Base-by-base conservation (phyloP, 2,329 filamentous ascomycete species). In the Pseudogymnoascus sp. region DNA sequence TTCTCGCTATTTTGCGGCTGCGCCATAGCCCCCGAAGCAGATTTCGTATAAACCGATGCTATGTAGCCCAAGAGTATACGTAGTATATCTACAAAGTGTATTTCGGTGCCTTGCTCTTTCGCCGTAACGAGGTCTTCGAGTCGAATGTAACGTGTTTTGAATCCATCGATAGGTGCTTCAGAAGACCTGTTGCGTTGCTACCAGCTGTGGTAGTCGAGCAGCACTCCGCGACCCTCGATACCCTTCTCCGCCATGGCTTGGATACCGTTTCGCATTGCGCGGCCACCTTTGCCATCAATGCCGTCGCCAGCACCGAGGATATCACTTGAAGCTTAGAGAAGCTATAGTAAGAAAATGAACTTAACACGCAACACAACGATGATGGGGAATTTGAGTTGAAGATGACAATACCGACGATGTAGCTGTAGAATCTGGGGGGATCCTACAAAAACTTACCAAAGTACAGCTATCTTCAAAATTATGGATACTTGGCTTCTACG, bases 181-280 rank as follows among this genome's bases (percentile, higher is more conserved):
- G 74, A 69, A 7, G 73, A 61, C 14, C 78, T 72, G 18, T 59
- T 31, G 28, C 28, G 28, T 23, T 34, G 28, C 25, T 25, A 37
- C 79, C 79, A 82, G 66, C 73, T 70, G 67, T 80, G 76, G 64
- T 79, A 79, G 67, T 84, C 82, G 31, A 84, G 68, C n/a, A 84
- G 70, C 3, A 84, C 74, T 3, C 81, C 82, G 0, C 82, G 73
- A 18, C 82, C 82, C 0, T 83, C 79, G 59, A 85, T 83, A 18
- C 82, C 82, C 62, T 79, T 72, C 63, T 82, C 77, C 4, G 79
- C 73, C 79, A 80, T 84, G 0, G 77, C 79, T 21, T 74, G 72
- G 18, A 81, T 79, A 1, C 79, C 79, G 59, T 78, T 77, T 3
- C 77, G 73, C 1, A 73, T 76, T 23, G 42, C 23, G 18, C 42